These are phyloP conservation scores for Psidium guajava DNA, from an alignment of 345 rosid genomes.

Conservation along the genomic window DNA sequence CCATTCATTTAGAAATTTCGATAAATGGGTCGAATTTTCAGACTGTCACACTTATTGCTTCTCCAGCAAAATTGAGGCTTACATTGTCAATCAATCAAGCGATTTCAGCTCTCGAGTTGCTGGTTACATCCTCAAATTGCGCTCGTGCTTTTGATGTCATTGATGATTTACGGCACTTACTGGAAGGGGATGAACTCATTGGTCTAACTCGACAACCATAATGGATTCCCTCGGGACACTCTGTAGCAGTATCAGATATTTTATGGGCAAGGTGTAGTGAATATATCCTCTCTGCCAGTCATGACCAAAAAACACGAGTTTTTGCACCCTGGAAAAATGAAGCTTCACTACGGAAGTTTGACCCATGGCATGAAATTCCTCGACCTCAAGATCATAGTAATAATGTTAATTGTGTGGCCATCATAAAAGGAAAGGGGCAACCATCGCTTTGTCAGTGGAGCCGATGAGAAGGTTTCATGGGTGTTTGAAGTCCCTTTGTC, in stretches of 20 bases:
- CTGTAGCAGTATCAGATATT: conserved; percentile 72
- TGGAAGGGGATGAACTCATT: no score
- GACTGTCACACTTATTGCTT: conserved; percentile 59
- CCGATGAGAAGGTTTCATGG: conserved; percentile 93
- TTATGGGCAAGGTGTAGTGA: conserved; percentile 74
- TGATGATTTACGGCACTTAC: conserved; percentile 74
- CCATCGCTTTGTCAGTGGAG: conserved; percentile 86
- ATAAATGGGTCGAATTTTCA: no score
- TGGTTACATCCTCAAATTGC: conserved; percentile 91
- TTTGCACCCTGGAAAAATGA: conserved; percentile 73
- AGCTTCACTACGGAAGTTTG: conserved; percentile 16
- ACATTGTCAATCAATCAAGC: conserved; percentile 83
- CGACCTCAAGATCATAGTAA: conserved; percentile 98
- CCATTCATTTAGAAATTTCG: no score
- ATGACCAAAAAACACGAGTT: conserved; percentile 82
- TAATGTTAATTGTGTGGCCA: conserved; percentile 69
- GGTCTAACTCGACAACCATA: no score
- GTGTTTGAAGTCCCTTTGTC: conserved; percentile 91
- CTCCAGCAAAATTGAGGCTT: conserved; percentile 73
- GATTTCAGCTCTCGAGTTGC: conserved; percentile 78
- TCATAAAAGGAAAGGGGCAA: conserved; percentile 78
- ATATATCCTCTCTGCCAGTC: conserved; percentile 77
- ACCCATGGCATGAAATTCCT: conserved; percentile 82
- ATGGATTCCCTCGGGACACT: conserved; percentile 84
- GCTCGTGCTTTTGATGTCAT: conserved; percentile 95